Conservation (phyloP, 2,329 filamentous ascomycete genomes). For the Stachybotrys chartarum region DNA sequence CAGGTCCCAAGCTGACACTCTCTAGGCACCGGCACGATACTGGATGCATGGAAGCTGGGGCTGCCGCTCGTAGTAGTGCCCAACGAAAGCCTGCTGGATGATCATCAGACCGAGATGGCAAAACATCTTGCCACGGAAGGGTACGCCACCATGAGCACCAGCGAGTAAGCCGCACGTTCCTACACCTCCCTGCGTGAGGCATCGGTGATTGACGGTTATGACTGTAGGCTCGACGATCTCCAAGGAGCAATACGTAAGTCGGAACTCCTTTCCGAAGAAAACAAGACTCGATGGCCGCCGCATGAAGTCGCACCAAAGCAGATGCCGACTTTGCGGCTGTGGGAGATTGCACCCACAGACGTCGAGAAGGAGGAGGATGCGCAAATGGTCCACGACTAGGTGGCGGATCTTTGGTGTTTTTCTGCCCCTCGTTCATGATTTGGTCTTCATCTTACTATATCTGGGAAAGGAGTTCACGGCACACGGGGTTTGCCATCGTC, state of each 20-base stretch:
- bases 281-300: slow-evolving; percentile 25
- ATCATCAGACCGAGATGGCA: slow-evolving; percentile 87
- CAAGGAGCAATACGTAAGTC: slow-evolving; percentile 28
- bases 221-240: slow-evolving; percentile 15
- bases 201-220: slow-evolving; percentile 11
- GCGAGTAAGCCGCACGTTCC: slow-evolving; percentile 43
- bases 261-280: slow-evolving; percentile 26
- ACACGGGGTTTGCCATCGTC: not conserved
- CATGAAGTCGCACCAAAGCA: slow-evolving; percentile 13
- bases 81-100: slow-evolving; percentile 73
- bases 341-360: slow-evolving; percentile 25
- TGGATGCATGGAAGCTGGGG: slow-evolving; percentile 69
- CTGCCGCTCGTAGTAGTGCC: slow-evolving; percentile 83
- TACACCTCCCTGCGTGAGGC: not conserved
- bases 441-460: not conserved
- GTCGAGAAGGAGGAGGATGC: slow-evolving; percentile 26
- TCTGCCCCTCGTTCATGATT: not conserved
- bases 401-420: slow-evolving; percentile 8
- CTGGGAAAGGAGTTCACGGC: not conserved
- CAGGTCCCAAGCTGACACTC: not conserved
- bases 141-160: slow-evolving; percentile 66
- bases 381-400: slow-evolving; percentile 32
- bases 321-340: slow-evolving; percentile 19
- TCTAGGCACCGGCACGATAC: slow-evolving; percentile 79
- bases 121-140: slow-evolving; percentile 64